These are phyloP conservation scores for Tetraselmis striata DNA, from an alignment of 139 green algal species.

Conservation along the genomic window DNA sequence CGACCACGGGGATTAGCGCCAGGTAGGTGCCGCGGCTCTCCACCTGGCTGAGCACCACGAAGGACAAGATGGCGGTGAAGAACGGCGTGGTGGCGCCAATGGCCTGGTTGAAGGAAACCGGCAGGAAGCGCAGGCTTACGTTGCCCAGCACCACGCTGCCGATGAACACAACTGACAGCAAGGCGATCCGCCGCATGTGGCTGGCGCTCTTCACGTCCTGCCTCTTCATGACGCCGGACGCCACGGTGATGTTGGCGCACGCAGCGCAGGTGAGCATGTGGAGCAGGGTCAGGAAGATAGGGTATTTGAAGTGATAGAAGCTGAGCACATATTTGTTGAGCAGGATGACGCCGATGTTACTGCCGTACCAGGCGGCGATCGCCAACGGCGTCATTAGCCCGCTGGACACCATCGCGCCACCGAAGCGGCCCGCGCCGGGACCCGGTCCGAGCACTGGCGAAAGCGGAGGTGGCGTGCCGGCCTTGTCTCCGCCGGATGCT, in stretches of 20 bases:
- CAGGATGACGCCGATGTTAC: conserved; percentile 89
- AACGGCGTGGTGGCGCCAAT: conserved; percentile 90
- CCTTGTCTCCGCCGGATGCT: too few species aligned
- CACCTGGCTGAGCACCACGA: conserved; percentile 40
- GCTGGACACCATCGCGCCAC: too few species aligned
- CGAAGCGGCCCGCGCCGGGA: too few species aligned
- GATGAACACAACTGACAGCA: conserved; percentile 80
- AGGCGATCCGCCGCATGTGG: conserved; percentile 70
- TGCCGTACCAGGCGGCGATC: conserved; percentile 58
- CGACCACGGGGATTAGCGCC: conserved; percentile 81
- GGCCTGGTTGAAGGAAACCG: conserved; percentile 91
- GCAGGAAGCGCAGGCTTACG: conserved; percentile 73
- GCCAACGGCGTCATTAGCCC: neutral
- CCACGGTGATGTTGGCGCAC: conserved; percentile 45
- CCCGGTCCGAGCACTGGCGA: too few species aligned
- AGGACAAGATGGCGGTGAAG: conserved; percentile 83
- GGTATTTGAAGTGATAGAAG: conserved; percentile 66
- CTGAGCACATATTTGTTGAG: conserved; percentile 92
- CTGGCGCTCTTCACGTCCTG: conserved; percentile 53
- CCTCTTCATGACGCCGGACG: conserved; percentile 38
- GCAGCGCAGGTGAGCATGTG: conserved; percentile 85
- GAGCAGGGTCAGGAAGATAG: conserved; percentile 86
- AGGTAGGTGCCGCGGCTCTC: conserved; percentile 69
- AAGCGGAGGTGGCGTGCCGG: too few species aligned
- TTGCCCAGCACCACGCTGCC: conserved; percentile 87